Evolutionary conservation across 768 basidiomycete species (phyloP).

Genomic region (Trametes punicea): DNA sequence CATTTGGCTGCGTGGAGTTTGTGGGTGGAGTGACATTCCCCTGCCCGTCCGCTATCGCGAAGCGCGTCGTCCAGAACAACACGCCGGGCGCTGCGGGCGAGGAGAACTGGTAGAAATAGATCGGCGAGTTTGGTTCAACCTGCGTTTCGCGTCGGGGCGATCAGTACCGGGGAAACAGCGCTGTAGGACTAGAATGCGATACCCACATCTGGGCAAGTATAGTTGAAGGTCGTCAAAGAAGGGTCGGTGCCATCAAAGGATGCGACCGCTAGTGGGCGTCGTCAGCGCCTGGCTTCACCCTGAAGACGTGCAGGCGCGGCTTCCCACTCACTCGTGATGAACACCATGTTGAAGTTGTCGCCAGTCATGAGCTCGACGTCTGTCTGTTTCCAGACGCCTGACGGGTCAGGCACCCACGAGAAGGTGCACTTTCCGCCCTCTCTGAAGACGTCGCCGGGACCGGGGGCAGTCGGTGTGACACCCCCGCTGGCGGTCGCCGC

Average conservation of each 20-base stretch:
- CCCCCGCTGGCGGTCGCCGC: background rate
- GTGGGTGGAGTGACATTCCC: constrained; percentile 47
- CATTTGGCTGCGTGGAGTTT: constrained; percentile 49
- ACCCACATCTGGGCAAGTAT: constrained; percentile 64
- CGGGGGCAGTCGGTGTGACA: constrained; percentile 50
- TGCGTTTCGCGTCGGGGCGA: constrained; percentile 25
- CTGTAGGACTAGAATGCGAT: background rate
- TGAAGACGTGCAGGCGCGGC: background rate
- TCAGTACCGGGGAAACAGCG: background rate
- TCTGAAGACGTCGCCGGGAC: constrained; percentile 54
- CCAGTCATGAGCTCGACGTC: constrained; percentile 81
- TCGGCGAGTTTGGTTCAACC: constrained; percentile 64
- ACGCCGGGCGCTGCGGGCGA: constrained; percentile 28
- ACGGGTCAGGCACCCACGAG: constrained; percentile 56
- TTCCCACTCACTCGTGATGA: constrained; percentile 31
- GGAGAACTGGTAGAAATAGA: constrained; percentile 85
- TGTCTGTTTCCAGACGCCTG: constrained; percentile 66
- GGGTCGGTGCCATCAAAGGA: constrained; percentile 62
- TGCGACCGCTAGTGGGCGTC: constrained; percentile 52
- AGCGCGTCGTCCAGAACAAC: constrained; percentile 15
- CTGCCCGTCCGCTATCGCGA: constrained; percentile 51
- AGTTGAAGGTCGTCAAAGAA: constrained; percentile 44
- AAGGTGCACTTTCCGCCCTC: constrained; percentile 54
- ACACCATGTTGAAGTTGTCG: constrained; percentile 64
- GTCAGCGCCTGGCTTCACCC: background rate